phyloP scores from a whole-genome alignment of 495 filamentous ascomycete genomes.

The Letharia lupina region DNA sequence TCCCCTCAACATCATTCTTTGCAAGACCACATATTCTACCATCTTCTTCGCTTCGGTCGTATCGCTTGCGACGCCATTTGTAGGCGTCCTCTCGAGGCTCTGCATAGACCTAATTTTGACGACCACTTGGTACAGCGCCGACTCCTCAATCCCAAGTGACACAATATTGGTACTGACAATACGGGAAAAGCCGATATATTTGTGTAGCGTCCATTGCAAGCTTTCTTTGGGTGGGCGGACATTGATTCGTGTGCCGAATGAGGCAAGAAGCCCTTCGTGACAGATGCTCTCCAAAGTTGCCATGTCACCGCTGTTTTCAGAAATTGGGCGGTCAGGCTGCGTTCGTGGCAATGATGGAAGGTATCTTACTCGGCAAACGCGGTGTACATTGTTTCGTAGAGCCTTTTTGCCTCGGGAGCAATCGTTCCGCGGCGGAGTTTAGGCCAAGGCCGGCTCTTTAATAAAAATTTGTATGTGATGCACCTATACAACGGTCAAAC shows the following conservation, averaged over 20 bases:
- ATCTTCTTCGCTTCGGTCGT: slow-evolving; percentile 50
- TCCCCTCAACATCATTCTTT: slow-evolving; percentile 49
- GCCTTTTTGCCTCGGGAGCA: slow-evolving; percentile 43
- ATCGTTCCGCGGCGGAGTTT: slow-evolving; percentile 36
- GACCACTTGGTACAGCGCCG: slow-evolving; percentile 59
- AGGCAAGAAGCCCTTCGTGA: slow-evolving; percentile 48
- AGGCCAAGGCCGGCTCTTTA: slow-evolving; percentile 40
- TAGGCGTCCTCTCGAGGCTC: slow-evolving; percentile 40
- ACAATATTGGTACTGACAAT: slow-evolving; percentile 53
- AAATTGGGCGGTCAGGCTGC: not conserved
- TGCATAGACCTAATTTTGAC: slow-evolving; percentile 65
- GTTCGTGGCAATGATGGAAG: not conserved
- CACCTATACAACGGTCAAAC: slow-evolving; percentile 22
- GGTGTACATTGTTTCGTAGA: slow-evolving; percentile 63
- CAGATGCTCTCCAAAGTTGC: slow-evolving; percentile 49
- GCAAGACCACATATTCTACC: slow-evolving; percentile 72
- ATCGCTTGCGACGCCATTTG: slow-evolving; percentile 23
- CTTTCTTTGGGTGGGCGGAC: slow-evolving; percentile 41
- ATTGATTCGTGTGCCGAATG: slow-evolving; percentile 48
- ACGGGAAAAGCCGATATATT: slow-evolving; percentile 51
- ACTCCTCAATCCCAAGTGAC: slow-evolving; percentile 40
- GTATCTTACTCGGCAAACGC: slow-evolving; percentile 55
- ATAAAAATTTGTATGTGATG: slow-evolving; percentile 33
- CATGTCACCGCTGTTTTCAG: slow-evolving; percentile 45
- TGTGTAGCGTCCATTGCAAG: slow-evolving; percentile 58